These are phyloP conservation scores for Metschnikowia peoriensis DNA, from an alignment of 805 yeast species.

Conservation along the genomic window DNA sequence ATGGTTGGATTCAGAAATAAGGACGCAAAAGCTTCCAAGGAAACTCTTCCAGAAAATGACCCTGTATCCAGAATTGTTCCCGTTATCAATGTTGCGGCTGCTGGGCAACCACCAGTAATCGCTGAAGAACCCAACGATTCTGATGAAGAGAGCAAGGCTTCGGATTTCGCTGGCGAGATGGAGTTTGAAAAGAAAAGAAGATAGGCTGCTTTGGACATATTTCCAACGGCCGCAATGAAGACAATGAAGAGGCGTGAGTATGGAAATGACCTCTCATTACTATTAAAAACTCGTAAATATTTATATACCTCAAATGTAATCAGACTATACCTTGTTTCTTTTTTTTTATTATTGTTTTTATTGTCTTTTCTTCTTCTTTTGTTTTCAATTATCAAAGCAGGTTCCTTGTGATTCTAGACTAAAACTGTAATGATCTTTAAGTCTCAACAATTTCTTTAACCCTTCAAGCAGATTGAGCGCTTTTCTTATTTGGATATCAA, in stretches of 20 bases:
- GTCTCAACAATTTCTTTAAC: no score
- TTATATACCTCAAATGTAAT: background rate
- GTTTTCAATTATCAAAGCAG: no score
- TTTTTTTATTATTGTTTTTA: no score
- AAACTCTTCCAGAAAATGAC: background rate
- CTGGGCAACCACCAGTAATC: constrained; percentile 1
- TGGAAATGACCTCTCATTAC: no score
- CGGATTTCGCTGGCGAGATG: constrained; percentile 46
- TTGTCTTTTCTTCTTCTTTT: no score
- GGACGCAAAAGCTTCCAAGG: constrained; percentile 3
- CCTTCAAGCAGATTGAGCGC: no score
- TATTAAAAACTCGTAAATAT: background rate
- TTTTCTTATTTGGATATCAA: no score
- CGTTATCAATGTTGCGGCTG: constrained; percentile 5
- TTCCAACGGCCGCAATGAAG: constrained; percentile 38
- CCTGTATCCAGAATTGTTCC: background rate
- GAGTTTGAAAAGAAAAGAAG: constrained; percentile 66
- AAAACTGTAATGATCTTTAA: no score
- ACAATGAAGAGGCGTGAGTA: constrained; percentile 46
- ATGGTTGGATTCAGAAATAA: constrained; percentile 50
- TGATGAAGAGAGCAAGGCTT: constrained; percentile 18
- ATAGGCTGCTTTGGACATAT: constrained; percentile 50
- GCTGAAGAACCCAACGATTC: constrained; percentile 10
- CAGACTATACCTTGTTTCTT: no score
- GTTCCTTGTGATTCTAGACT: no score